Conservation (phyloP, 192 early-diverging fungal genomes). For the Lobosporangium transversale region DNA sequence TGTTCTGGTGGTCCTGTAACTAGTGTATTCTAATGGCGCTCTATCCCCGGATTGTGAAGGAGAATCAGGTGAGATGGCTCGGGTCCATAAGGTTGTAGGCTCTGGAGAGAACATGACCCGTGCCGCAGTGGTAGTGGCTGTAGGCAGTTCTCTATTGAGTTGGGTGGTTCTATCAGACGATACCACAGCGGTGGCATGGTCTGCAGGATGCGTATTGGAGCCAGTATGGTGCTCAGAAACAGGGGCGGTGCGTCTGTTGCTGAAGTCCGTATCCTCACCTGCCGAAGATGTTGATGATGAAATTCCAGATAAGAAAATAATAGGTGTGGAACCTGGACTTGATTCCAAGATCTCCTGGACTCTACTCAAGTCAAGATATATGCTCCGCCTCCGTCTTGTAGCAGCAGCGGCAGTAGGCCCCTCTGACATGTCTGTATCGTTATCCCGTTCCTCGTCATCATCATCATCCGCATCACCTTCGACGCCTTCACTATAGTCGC, state of each 20-base stretch:
- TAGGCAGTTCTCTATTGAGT: constrained; percentile 6
- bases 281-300: neutral
- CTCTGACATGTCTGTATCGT: constrained; percentile 37
- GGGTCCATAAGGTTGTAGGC: no score
- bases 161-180: constrained; percentile 15
- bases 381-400: neutral
- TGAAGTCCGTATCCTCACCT: constrained; percentile 1
- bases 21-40: no score
- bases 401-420: constrained; percentile 2
- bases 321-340: constrained; percentile 29
- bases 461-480: constrained; percentile 31
- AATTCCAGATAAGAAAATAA: neutral
- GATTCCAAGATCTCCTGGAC: constrained; percentile 34
- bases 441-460: constrained; percentile 35
- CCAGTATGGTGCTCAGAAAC: neutral
- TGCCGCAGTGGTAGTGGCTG: no score
- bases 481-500: neutral
- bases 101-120: no score
- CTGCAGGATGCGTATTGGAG: no score
- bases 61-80: neutral
- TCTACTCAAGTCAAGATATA: constrained; percentile 16
- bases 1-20: no score
- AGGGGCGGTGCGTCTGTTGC: constrained; percentile 2
- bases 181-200: neutral
- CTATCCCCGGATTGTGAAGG: neutral